These are phyloP conservation scores for Thuja plicata DNA, from an alignment of 83 land plant species.

Conservation along the genomic window DNA sequence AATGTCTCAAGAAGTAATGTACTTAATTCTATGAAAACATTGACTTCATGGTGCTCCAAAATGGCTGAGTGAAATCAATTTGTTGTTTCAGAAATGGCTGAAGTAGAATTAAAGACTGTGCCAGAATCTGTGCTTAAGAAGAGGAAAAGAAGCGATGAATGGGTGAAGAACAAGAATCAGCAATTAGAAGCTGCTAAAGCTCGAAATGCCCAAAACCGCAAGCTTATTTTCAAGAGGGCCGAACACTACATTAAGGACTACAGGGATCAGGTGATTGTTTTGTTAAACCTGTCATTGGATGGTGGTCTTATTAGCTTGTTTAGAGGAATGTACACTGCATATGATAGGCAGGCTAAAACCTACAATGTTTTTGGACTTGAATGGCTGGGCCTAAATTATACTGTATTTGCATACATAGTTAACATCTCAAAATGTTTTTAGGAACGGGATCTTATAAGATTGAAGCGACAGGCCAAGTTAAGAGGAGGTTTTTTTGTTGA, in stretches of 20 bases:
- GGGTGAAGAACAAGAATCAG: constrained; percentile 55
- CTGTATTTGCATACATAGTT: neutral
- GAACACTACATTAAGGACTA: constrained; percentile 67
- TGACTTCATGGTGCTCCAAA: neutral
- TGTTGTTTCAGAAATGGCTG: constrained; percentile 30
- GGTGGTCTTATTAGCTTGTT: neutral
- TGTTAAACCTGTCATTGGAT: neutral
- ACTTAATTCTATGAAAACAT: neutral
- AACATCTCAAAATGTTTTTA: constrained; percentile 9
- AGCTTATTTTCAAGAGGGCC: constrained; percentile 60
- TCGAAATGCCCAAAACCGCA: constrained; percentile 52
- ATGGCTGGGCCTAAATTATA: neutral
- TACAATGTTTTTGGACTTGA: neutral
- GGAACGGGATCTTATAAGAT: constrained; percentile 66
- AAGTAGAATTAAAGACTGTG: constrained; percentile 40
- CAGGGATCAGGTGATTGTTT: constrained; percentile 50
- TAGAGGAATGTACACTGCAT: neutral
- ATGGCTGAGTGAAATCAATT: neutral
- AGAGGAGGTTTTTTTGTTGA: constrained; percentile 88
- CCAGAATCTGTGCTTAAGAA: constrained; percentile 86
- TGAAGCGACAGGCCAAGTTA: constrained; percentile 79
- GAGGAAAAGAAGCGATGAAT: constrained; percentile 75
- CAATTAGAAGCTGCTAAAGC: constrained; percentile 34
- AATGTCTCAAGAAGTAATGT: neutral
- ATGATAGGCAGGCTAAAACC: neutral